Conservation (phyloP, 441 rosid species). For the Euphorbia schlechtendalii region DNA sequence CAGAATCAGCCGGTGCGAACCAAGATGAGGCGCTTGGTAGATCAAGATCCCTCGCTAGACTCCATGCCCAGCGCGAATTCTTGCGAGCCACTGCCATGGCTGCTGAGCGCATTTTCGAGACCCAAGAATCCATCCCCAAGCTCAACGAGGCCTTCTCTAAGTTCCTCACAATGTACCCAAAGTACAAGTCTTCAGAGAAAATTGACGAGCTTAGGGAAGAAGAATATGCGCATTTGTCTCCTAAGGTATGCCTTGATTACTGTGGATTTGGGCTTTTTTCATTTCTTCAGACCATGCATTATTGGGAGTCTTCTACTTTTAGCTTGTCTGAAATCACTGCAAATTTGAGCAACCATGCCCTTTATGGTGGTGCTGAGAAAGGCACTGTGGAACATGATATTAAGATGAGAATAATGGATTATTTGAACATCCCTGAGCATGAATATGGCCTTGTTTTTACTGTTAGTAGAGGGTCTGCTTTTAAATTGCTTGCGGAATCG, state of each 20-base stretch:
- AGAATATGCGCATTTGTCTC: constrained; percentile 73
- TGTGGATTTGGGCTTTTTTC: constrained; percentile 97
- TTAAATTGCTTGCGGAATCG: constrained; percentile 76
- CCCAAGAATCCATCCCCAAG: constrained; percentile 65
- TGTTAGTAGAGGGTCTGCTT: constrained; percentile 94
- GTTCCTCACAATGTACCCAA: constrained; percentile 85
- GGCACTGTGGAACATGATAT: constrained; percentile 89
- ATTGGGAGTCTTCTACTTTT: constrained; percentile 94
- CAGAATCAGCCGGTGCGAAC: constrained; percentile 31
- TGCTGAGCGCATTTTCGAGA: constrained; percentile 55
- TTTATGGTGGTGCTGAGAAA: constrained; percentile 87
- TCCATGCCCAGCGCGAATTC: constrained; percentile 86
- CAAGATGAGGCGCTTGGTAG: constrained; percentile 67
- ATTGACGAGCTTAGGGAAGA: constrained; percentile 71
- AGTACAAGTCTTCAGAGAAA: constrained; percentile 70
- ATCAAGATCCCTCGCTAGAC: constrained; percentile 92
- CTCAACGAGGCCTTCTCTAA: constrained; percentile 55
- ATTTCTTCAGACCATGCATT: constrained; percentile 72
- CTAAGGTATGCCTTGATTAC: constrained; percentile 98
- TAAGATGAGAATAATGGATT: constrained; percentile 85
- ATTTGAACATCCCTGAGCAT: constrained; percentile 90
- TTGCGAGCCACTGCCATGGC: constrained; percentile 82
- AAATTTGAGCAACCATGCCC: constrained; percentile 91
- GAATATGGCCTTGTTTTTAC: constrained; percentile 97
- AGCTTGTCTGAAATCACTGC: constrained; percentile 94